phyloP scores from a whole-genome alignment of 306 rosid species.

The Boehmeria nivea region DNA sequence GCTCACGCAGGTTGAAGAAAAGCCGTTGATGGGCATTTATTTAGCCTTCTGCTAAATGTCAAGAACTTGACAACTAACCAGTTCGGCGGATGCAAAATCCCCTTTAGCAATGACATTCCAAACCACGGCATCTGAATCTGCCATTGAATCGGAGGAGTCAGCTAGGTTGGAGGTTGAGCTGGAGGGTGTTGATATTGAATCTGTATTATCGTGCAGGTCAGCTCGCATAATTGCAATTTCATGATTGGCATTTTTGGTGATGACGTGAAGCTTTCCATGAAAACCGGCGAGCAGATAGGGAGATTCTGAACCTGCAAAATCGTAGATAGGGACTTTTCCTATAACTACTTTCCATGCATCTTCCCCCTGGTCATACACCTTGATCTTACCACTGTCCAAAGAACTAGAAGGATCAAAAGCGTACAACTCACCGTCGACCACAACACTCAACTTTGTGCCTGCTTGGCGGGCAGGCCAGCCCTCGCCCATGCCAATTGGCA shows the following conservation, averaged over 20 bases:
- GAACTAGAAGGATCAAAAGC: conserved; percentile 86
- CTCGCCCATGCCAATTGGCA: conserved; percentile 95
- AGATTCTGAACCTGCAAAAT: conserved; percentile 76
- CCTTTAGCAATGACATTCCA: conserved; percentile 61
- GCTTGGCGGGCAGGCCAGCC: conserved; percentile 97
- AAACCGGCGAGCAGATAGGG: conserved; percentile 89
- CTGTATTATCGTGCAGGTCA: conserved; percentile 36
- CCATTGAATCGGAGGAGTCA: conserved; percentile 10
- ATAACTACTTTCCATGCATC: conserved; percentile 83
- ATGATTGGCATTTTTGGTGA: conserved; percentile 73
- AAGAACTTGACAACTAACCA: conserved; percentile 89
- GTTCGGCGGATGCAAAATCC: conserved; percentile 62
- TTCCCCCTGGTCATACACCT: conserved; percentile 76
- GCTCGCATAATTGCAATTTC: conserved; percentile 58
- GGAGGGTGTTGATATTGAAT: conserved; percentile 30
- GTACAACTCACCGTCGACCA: conserved; percentile 77
- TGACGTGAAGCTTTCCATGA: conserved; percentile 81
- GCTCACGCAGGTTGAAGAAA: too few species aligned
- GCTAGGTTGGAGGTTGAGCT: conserved; percentile 28
- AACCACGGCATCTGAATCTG: conserved; percentile 37
- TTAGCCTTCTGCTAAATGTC: too few species aligned
- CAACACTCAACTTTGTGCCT: conserved; percentile 77
- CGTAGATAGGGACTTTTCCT: conserved; percentile 77
- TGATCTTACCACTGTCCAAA: conserved; percentile 71
- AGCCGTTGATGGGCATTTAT: too few species aligned